Conservation (phyloP, 495 filamentous ascomycete genomes). For the Talaromyces thailandensis region DNA sequence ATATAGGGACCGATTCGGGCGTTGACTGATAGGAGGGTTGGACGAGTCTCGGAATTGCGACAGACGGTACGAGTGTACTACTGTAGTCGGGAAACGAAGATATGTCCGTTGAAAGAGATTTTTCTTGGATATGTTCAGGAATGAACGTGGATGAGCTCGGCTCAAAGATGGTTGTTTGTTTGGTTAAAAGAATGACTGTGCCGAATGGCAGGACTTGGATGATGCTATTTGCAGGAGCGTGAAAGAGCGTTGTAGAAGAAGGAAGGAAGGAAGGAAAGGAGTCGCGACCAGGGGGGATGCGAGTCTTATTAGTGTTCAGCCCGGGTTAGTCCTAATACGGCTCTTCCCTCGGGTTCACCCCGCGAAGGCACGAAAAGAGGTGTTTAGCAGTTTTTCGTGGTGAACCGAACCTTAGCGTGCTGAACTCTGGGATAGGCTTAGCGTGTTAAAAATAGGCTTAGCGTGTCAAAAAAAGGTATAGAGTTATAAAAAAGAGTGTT, state of each 20-base stretch:
- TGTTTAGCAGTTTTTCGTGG: too few relatives aligned
- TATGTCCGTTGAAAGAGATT: background rate
- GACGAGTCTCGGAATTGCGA: background rate
- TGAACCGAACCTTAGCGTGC: too few relatives aligned
- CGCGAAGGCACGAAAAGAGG: background rate
- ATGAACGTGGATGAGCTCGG: conserved; percentile 6
- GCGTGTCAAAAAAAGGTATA: too few relatives aligned
- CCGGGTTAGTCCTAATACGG: background rate
- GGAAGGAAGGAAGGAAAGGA: background rate
- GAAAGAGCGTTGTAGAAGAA: background rate
- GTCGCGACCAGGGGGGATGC: background rate
- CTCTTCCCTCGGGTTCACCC: background rate
- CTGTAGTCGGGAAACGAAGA: background rate
- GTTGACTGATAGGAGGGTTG: background rate
- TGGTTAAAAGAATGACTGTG: conserved; percentile 8
- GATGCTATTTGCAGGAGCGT: background rate
- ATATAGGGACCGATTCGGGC: background rate
- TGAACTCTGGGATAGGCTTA: too few relatives aligned
- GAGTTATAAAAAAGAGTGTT: too few relatives aligned
- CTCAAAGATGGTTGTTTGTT: background rate
- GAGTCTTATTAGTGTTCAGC: background rate
- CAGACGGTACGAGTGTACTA: background rate
- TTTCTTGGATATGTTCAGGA: background rate
- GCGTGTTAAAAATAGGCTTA: too few relatives aligned
- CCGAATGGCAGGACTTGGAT: background rate